Evolutionary conservation across 2,329 filamentous ascomycete species (phyloP).

Genomic region (Emergomyces orientalis): DNA sequence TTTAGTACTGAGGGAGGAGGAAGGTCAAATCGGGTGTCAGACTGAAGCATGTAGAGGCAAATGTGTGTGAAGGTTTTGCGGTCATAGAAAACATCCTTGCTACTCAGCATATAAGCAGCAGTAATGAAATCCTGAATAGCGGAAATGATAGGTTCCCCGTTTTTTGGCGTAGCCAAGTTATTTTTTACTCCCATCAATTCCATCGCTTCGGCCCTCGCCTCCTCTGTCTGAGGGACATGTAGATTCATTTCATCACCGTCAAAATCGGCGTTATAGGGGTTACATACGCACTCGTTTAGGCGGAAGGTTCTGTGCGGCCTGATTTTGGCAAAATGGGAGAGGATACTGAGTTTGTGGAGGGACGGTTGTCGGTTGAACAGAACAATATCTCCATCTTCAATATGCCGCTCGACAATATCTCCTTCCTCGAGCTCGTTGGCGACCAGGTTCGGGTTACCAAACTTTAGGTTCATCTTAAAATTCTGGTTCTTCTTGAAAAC

Average conservation of each 20-base stretch:
- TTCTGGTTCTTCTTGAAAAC: slow-evolving; percentile 62
- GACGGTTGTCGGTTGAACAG: slow-evolving; percentile 98
- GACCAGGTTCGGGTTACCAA: slow-evolving; percentile 59
- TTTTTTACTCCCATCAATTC: slow-evolving; percentile 97
- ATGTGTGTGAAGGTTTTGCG: slow-evolving; percentile 80
- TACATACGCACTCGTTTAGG: slow-evolving; percentile 95
- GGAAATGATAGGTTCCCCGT: slow-evolving; percentile 94
- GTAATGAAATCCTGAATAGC: slow-evolving; percentile 99
- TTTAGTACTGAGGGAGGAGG: slow-evolving; percentile 81
- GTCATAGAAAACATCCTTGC: slow-evolving; percentile 88
- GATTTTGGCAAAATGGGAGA: slow-evolving; percentile 88
- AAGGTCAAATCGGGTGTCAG: slow-evolving; percentile 66
- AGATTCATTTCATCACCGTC: slow-evolving; percentile 99
- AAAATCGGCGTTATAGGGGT: slow-evolving; percentile 97
- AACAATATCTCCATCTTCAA: slow-evolving; percentile 91
- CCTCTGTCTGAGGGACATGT: slow-evolving; percentile 95
- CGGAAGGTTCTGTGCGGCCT: slow-evolving; percentile 93
- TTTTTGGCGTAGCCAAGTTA: slow-evolving; percentile 91
- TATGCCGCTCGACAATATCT: slow-evolving; percentile 85
- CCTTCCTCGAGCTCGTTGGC: slow-evolving; percentile 69
- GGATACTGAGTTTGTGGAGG: slow-evolving; percentile 96
- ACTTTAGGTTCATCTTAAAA: slow-evolving; percentile 67
- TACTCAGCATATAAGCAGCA: slow-evolving; percentile 79
- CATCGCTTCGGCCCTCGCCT: slow-evolving; percentile 88
- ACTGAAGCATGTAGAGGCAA: slow-evolving; percentile 88